Conservation (phyloP, 1,284 basidiomycete species). For the Ustilago tritici region DNA sequence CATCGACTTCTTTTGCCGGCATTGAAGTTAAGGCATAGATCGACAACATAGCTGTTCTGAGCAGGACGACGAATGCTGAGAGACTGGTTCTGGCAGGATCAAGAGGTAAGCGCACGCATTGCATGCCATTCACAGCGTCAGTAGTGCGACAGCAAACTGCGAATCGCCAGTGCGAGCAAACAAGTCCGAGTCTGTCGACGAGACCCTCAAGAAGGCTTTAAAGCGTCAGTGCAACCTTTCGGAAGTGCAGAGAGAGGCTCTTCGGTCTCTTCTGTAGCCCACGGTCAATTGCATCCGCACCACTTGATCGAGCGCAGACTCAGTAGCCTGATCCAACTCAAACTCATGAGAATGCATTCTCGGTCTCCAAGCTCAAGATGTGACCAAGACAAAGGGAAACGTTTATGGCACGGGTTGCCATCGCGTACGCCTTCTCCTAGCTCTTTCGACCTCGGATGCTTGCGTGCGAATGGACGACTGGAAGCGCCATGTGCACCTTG, state of each 20-base stretch:
- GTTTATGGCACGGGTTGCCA: not conserved
- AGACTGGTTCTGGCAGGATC: no score
- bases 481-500: conserved; percentile 9
- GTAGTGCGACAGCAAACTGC: not conserved
- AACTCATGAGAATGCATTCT: not conserved
- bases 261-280: no score
- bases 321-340: not conserved
- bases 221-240: no score
- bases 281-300: no score
- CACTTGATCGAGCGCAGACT: not conserved
- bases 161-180: no score
- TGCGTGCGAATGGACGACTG: conserved; percentile 3
- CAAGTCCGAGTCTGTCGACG: no score
- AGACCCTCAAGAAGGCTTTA: no score
- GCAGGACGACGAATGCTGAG: not conserved
- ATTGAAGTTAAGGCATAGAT: not conserved
- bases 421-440: not conserved
- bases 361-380: not conserved
- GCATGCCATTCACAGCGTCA: not conserved
- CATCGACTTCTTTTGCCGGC: conserved; percentile 4
- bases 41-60: not conserved
- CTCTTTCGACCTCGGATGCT: not conserved
- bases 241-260: no score
- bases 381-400: conserved; percentile 7
- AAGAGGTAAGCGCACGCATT: no score